Base-by-base conservation (phyloP, 2,329 filamentous ascomycete species). In the Sclerotinia minor region DNA sequence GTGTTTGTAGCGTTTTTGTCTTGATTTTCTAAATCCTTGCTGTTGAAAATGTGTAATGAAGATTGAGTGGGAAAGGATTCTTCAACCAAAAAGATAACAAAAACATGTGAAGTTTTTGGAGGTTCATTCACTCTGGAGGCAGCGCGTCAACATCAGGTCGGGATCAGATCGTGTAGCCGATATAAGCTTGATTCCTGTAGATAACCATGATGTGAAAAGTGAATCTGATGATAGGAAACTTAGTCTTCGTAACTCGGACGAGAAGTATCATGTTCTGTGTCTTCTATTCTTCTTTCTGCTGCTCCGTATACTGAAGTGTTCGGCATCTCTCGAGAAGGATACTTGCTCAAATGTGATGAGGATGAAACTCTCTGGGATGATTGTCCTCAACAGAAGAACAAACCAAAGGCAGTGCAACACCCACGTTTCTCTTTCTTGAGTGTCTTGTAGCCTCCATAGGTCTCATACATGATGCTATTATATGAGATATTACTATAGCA, bases 111-210 rank as follows among this genome's bases (percentile, higher is more conserved):
- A 50, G 15, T 26, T 38, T 0, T 26, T 26, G 6, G 26, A 35
- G 32, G 29, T 13, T 38, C 9, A 63, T 63, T 63, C 59, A 63
- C 59, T 35, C 47, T 50, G n/a, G 15, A 63, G 45, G 47, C 21
- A 57, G 21, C 26, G 44, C 21, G 26, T n/a, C 29, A 35, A 26
- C 3, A 21, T 59, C 9, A 41, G 13, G 5, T 52, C 3, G 45
- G 17, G 13, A 60, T 60, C 41, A 60, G 44, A 47, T 21, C 26
- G 44, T 35, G 17, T 47, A n/a, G 7, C 44, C 45, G 29, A 26
- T n/a, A 19, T 38, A 26, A 13, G 2, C 15, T 63, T n/a, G n/a
- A 21, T 29, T 5, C 21, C 29, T 26, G 15, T 45, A 45, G 24
- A 17, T 21, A 8, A 59, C 29, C 13, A 44, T 55, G 26, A 13